Base-by-base conservation (phyloP, 1,284 basidiomycete species). In the Rhodotorula sp. region DNA sequence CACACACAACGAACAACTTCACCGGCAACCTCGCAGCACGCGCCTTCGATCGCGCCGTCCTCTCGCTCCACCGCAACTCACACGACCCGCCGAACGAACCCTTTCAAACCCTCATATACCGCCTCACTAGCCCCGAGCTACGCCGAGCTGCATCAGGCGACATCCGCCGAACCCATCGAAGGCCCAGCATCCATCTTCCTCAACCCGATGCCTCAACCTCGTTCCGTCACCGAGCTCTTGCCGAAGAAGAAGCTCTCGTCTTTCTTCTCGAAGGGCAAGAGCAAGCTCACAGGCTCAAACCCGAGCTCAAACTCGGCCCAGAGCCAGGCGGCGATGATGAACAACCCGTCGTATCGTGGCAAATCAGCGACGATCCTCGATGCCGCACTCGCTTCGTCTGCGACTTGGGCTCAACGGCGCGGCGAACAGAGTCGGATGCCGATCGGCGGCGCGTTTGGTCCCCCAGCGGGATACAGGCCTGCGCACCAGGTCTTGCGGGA, bases 171-270 rank as follows among this genome's bases (percentile, higher is more conserved):
- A n/a, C 59, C 59, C 20, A 27, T 34, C 24, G 20, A 47, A 30
- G 56, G 46, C 66, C 73, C 29, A 64, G 59, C 39, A 8, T 70
- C 66, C n/a, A 70, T 74, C 53, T 66, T 73, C 49, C 64, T 68
- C 29, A 67, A 74, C 46, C 59, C 66, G n/a, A 67, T 63, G 19
- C 39, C 59, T 29, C 48, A 32, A 10, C 44, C 15, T 0, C 46
- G 67, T 17, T 59, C 67, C 3, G 15, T 65, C 10, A 39, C 48
- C 44, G 67, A 69, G 49, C 63, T 69, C n/a, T 27, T 59, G 24
- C 59, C 67, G 32, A 65, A 59, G n/a, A 61, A 61, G 57, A 67
- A 57, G 48, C 54, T 67, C 44, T 49, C 56, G 27, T 55, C 55
- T 11, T n/a, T 65, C 62, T 52, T 62, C 53, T 30, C 53, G 6